These are phyloP conservation scores for Selaginella tamariscina DNA, from an alignment of 75 land plant genomes.

Conservation along the genomic window DNA sequence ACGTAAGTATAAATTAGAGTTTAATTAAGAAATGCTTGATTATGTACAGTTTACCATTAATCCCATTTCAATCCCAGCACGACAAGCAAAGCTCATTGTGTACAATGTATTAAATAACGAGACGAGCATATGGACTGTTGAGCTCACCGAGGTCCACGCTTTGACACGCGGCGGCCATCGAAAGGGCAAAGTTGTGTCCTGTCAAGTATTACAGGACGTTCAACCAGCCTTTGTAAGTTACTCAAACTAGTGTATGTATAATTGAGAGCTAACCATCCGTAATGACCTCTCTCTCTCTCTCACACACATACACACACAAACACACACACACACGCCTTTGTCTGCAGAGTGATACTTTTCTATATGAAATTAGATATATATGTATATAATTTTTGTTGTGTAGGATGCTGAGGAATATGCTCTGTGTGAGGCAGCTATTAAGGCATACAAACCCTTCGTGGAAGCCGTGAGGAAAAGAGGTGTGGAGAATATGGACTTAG, in stretches of 20 bases:
- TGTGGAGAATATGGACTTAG: conserved; percentile 93
- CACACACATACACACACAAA: not conserved
- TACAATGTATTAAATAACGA: conserved; percentile 80
- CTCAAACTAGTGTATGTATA: not conserved
- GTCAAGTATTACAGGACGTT: conserved; percentile 63
- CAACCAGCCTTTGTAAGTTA: conserved; percentile 89
- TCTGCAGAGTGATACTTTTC: too few relatives aligned
- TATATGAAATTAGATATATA: not conserved
- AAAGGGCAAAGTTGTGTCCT: conserved; percentile 73
- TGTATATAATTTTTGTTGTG: not conserved
- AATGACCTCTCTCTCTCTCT: not conserved
- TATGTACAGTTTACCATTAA: conserved; percentile 58
- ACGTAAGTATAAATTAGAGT: too few relatives aligned
- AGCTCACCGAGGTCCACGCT: conserved; percentile 83
- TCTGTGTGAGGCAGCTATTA: conserved; percentile 89
- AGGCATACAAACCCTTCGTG: conserved; percentile 62
- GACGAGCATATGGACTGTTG: conserved; percentile 87
- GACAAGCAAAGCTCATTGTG: conserved; percentile 75
- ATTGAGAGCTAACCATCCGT: not conserved
- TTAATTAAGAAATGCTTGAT: too few relatives aligned
- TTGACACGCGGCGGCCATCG: conserved; percentile 91
- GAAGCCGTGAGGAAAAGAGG: conserved; percentile 98
- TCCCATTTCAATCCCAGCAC: conserved; percentile 81
- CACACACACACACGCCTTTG: too few relatives aligned
- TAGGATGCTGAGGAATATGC: conserved; percentile 98